phyloP scores from a whole-genome alignment of 2,329 filamentous ascomycete genomes.

The Sporothrix pseudoabietina region DNA sequence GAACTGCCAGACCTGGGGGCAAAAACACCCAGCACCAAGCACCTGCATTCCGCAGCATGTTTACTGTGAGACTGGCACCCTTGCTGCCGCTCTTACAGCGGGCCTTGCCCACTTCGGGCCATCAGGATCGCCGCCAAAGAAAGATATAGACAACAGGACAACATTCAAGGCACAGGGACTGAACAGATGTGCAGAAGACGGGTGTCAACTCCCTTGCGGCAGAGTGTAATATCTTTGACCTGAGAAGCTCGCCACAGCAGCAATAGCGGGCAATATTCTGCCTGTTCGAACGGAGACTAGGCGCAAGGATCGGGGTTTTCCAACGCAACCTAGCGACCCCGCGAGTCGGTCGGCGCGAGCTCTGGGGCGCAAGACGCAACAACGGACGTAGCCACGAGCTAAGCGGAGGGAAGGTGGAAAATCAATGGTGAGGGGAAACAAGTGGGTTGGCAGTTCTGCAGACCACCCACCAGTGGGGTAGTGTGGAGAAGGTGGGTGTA shows the following conservation, averaged over 20 bases:
- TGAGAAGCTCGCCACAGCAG: neutral
- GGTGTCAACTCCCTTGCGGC: neutral
- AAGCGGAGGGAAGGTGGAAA: neutral
- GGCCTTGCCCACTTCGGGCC: neutral
- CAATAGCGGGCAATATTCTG: neutral
- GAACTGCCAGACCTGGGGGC: neutral
- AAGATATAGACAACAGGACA: neutral
- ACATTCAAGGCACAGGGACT: neutral
- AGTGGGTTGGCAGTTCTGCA: constrained; percentile 23
- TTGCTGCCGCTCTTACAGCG: neutral
- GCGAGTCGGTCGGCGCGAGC: neutral
- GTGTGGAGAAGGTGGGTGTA: constrained; percentile 29
- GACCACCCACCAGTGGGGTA: constrained; percentile 24
- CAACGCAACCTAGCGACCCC: neutral
- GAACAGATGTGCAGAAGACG: neutral
- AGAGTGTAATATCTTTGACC: neutral
- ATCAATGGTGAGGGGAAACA: constrained; percentile 29
- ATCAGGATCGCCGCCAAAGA: neutral
- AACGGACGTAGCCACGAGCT: constrained; percentile 20
- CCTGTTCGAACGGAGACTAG: neutral
- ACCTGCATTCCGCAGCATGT: neutral
- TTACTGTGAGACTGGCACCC: constrained; percentile 5
- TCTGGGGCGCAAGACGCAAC: neutral
- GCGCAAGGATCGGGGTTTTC: constrained; percentile 6
- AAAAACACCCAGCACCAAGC: neutral